Conservation (phyloP, 495 filamentous ascomycete species). For the Hypomontagnella submonticulosa region DNA sequence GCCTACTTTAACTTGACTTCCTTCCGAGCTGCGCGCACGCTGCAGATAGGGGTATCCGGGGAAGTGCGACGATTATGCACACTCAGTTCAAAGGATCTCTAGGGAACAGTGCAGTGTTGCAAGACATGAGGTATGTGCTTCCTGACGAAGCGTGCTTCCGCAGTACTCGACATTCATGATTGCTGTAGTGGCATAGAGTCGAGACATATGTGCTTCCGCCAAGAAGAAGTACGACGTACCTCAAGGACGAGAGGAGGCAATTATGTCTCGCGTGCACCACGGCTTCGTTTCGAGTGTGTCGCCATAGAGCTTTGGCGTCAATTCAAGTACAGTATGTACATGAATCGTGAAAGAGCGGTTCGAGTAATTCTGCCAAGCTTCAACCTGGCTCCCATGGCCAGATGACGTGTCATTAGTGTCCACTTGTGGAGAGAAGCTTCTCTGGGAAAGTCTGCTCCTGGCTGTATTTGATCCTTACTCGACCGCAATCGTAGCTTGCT, state of each 20-base stretch:
- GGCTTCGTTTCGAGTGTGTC: slow-evolving; percentile 10
- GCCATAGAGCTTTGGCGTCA: slow-evolving; percentile 4
- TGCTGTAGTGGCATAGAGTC: slow-evolving; percentile 25
- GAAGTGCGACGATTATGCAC: slow-evolving; percentile 37
- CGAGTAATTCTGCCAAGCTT: slow-evolving; percentile 39
- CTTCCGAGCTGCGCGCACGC: slow-evolving; percentile 33
- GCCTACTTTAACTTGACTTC: slow-evolving; percentile 23
- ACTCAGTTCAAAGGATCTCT: slow-evolving; percentile 36
- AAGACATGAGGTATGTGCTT: slow-evolving; percentile 22
- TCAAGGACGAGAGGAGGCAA: slow-evolving; percentile 24
- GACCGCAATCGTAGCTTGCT: slow-evolving; percentile 13
- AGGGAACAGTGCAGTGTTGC: slow-evolving; percentile 27
- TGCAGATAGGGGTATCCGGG: slow-evolving; percentile 33
- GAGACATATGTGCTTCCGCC: slow-evolving; percentile 34
- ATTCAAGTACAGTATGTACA: slow-evolving; percentile 5
- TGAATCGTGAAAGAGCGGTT: slow-evolving; percentile 13
- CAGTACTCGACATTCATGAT: slow-evolving; percentile 17
- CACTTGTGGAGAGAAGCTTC: slow-evolving; percentile 21
- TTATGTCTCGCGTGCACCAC: slow-evolving; percentile 36
- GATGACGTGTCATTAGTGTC: slow-evolving; percentile 40
- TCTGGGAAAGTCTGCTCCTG: slow-evolving; percentile 9
- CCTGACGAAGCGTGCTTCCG: slow-evolving; percentile 21
- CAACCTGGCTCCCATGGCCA: slow-evolving; percentile 11
- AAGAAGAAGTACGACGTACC: slow-evolving; percentile 39
- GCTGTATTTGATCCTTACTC: slow-evolving; percentile 12